Percentiles rank a stretch among this genome's conserved stretches.
Evolutionary conservation across 148 eudicot species (phyloP).

Genomic region (Cornus suecica): DNA sequence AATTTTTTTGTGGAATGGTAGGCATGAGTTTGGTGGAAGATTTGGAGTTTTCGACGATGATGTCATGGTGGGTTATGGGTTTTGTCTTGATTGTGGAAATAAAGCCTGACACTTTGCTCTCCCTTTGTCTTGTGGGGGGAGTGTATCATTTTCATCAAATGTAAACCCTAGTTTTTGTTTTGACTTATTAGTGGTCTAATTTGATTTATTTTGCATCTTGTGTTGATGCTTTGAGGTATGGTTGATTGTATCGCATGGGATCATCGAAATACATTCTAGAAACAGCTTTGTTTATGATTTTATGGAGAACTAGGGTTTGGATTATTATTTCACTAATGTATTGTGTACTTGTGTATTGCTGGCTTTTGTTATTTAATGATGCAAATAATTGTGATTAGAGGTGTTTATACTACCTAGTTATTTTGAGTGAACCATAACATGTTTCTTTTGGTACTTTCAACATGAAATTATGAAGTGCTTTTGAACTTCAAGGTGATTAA

Average conservation of each 20-base stretch:
- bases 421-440: neutral
- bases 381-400: neutral
- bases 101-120: neutral
- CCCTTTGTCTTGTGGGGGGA: neutral
- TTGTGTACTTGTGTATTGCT: neutral
- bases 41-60: neutral
- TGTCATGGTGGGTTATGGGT: constrained; percentile 7
- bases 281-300: neutral
- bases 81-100: neutral
- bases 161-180: constrained; percentile 5
- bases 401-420: neutral
- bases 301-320: constrained; percentile 12
- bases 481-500: neutral
- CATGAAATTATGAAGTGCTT: neutral
- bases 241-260: neutral
- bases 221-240: neutral
- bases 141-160: neutral
- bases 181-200: neutral
- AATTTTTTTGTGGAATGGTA: neutral
- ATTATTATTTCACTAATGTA: neutral
- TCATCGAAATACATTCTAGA: neutral
- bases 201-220: neutral
- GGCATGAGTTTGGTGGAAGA: neutral
- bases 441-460: neutral
- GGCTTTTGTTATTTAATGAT: neutral